A percentile compares a stretch with the other conserved stretches of the same genome.
Evolutionary conservation across 2,329 filamentous ascomycete genomes (phyloP).

Genomic region (Pseudogymnoascus sp.): DNA sequence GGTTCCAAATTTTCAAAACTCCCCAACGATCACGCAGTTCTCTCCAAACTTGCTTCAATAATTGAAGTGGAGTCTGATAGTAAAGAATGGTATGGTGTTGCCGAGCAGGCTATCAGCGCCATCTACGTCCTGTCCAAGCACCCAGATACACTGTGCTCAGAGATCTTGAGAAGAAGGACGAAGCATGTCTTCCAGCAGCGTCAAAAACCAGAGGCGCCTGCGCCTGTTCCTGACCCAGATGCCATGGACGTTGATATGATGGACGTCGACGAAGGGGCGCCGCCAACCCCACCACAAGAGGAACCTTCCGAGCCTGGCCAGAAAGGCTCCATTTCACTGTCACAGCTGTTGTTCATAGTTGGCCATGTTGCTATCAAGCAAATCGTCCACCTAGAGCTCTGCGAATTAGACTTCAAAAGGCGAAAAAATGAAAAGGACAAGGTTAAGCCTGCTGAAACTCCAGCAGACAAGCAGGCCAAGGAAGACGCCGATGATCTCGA

Average conservation of each 20-base stretch:
- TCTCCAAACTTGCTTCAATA: slow-evolving; percentile 72
- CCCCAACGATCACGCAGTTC: slow-evolving; percentile 83
- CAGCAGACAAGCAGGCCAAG: slow-evolving; percentile 46
- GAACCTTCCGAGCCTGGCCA: slow-evolving; percentile 39
- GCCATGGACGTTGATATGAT: slow-evolving; percentile 21
- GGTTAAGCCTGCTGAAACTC: slow-evolving; percentile 37
- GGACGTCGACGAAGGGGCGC: slow-evolving; percentile 25
- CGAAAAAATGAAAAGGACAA: slow-evolving; percentile 87
- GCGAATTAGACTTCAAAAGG: slow-evolving; percentile 94
- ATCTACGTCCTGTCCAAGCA: slow-evolving; percentile 93
- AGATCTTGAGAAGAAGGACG: slow-evolving; percentile 80
- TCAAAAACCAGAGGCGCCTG: slow-evolving; percentile 20
- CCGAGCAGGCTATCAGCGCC: slow-evolving; percentile 90
- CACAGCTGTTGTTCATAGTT: slow-evolving; percentile 88
- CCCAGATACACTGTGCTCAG: slow-evolving; percentile 85
- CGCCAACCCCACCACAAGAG: slow-evolving; percentile 27
- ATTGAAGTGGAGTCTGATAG: slow-evolving; percentile 78
- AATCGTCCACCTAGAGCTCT: slow-evolving; percentile 96
- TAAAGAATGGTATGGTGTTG: slow-evolving; percentile 93
- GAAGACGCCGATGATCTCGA: slow-evolving; percentile 83
- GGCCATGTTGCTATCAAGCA: slow-evolving; percentile 98
- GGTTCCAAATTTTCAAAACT: slow-evolving; percentile 63
- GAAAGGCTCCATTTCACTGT: slow-evolving; percentile 66
- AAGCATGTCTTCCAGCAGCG: slow-evolving; percentile 59
- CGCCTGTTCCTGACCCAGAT: slow-evolving; percentile 16